phyloP scores from a whole-genome alignment of 129 eudicot species.

The Kitagawia praeruptora region DNA sequence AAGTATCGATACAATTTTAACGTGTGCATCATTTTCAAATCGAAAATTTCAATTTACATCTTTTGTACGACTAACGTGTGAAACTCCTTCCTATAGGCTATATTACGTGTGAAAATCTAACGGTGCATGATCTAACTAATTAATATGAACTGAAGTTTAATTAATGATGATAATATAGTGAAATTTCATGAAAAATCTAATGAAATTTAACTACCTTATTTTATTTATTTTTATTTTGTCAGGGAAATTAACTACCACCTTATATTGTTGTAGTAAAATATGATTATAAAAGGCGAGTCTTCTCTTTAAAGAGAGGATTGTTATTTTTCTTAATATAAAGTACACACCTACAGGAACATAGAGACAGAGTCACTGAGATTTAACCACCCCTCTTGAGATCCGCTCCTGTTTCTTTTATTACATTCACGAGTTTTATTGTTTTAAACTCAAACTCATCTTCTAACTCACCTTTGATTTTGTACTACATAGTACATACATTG shows the following conservation, averaged over 20 bases:
- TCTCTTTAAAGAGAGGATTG: background rate
- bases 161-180: too few species aligned
- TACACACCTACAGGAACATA: background rate
- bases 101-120: background rate
- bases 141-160: too few species aligned
- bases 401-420: constrained; percentile 28
- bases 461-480: constrained; percentile 2
- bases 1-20: background rate
- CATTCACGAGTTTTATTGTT: constrained; percentile 30
- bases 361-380: constrained; percentile 1
- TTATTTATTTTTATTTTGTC: too few species aligned
- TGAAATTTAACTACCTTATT: too few species aligned
- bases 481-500: background rate
- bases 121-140: too few species aligned
- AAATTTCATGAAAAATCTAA: too few species aligned
- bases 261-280: too few species aligned
- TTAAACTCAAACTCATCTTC: constrained; percentile 4
- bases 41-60: background rate
- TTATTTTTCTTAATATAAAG: background rate
- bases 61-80: background rate
- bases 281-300: background rate
- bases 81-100: background rate
- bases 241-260: too few species aligned
- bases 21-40: background rate
- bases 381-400: constrained; percentile 27